These are phyloP conservation scores for Ustilago nuda DNA, from an alignment of 1,284 basidiomycete species.

Conservation along the genomic window DNA sequence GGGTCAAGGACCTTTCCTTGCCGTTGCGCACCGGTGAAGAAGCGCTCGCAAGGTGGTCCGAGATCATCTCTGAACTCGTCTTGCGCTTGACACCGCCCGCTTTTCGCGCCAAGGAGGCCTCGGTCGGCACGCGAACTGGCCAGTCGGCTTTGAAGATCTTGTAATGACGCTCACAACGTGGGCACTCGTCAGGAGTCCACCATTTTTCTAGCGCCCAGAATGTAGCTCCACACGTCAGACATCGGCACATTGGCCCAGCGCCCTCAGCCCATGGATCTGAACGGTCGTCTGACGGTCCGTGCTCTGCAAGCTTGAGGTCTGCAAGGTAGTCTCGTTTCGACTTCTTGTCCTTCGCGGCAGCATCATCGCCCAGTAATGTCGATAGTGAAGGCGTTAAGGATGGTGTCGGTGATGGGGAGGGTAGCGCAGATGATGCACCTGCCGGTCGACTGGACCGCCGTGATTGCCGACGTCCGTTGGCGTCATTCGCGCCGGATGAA, in stretches of 20 bases:
- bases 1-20: conserved; percentile 46
- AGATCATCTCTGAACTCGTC: conserved; percentile 46
- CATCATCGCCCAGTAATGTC: conserved; percentile 20
- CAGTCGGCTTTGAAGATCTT: conserved; percentile 68
- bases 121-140: conserved; percentile 56
- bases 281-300: conserved; percentile 49
- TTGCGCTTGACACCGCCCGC: conserved; percentile 47
- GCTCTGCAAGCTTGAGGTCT: conserved; percentile 49
- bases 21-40: conserved; percentile 33
- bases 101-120: conserved; percentile 33
- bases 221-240: conserved; percentile 61
- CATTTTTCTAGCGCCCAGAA: conserved; percentile 67
- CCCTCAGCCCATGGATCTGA: conserved; percentile 52
- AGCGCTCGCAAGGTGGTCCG: conserved; percentile 35
- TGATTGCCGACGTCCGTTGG: conserved; percentile 42
- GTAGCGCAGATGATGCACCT: conserved; percentile 29
- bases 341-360: conserved; percentile 36
- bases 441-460: conserved; percentile 33
- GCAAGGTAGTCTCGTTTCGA: conserved; percentile 42
- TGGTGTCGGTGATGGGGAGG: conserved; percentile 48
- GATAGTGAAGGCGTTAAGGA: conserved; percentile 36
- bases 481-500: conserved; percentile 15
- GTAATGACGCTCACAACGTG: conserved; percentile 67
- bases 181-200: conserved; percentile 68
- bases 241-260: conserved; percentile 54